Percentiles rank a stretch among this genome's conserved stretches.
phyloP scores from a whole-genome alignment of 495 filamentous ascomycete genomes.

The Astrocystis sublimbata region DNA sequence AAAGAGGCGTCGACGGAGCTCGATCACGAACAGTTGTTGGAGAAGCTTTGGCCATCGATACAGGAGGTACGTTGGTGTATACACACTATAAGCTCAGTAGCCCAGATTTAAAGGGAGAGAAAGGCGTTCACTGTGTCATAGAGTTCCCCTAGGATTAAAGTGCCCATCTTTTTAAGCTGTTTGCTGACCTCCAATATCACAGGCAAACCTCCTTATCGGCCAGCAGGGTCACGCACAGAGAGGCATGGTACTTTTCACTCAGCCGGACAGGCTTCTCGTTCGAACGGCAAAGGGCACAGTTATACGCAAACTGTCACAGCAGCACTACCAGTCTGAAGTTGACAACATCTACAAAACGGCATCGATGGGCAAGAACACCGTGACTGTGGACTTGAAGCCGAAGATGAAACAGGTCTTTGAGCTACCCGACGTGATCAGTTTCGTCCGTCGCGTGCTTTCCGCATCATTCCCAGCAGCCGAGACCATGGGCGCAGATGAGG shows the following conservation, averaged over 20 bases:
- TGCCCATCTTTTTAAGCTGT: too few relatives aligned
- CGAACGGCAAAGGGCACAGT: not conserved
- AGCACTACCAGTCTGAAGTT: not conserved
- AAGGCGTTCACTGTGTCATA: too few relatives aligned
- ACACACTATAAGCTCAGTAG: too few relatives aligned
- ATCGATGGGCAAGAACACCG: constrained; percentile 42
- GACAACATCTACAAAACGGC: not conserved
- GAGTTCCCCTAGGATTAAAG: too few relatives aligned
- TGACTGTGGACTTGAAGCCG: constrained; percentile 24
- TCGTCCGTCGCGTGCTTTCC: not conserved
- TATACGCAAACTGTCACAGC: not conserved
- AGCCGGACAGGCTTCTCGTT: not conserved
- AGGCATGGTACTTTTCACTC: not conserved
- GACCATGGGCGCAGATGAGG: not conserved
- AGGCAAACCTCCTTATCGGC: not conserved
- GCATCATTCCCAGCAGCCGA: not conserved
- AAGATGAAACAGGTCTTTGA: not conserved
- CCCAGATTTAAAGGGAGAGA: too few relatives aligned
- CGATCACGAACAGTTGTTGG: not conserved
- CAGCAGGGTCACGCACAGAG: not conserved
- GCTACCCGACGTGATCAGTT: not conserved
- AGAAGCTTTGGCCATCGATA: constrained; percentile 19
- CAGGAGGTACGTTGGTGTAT: constrained; percentile 23
- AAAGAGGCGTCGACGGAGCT: not conserved
- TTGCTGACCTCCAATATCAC: not conserved